Conservation (phyloP, 202 grass and related monocot genomes). For the Carex arenaria region DNA sequence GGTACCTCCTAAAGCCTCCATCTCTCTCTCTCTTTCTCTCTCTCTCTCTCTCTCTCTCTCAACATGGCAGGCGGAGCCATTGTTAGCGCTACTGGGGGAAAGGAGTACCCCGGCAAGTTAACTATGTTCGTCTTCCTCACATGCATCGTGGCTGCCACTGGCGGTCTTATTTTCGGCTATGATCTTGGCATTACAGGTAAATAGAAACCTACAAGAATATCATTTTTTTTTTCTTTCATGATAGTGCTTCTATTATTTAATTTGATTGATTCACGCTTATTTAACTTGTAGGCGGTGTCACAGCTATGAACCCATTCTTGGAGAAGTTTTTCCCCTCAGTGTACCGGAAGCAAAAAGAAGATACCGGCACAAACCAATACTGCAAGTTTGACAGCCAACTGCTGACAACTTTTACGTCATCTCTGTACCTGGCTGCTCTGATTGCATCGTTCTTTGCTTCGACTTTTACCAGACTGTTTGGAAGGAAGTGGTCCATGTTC, state of each 20-base stretch:
- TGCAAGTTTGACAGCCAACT: constrained; percentile 83
- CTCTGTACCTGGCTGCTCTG: constrained; percentile 67
- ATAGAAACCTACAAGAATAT: background rate
- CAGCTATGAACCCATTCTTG: constrained; percentile 57
- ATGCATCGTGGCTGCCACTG: constrained; percentile 65
- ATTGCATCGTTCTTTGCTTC: constrained; percentile 70
- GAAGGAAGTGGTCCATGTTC: constrained; percentile 92
- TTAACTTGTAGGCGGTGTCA: constrained; percentile 52
- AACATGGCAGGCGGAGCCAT: constrained; percentile 64
- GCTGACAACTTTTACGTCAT: constrained; percentile 63
- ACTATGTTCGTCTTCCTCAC: constrained; percentile 63
- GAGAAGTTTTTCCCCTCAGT: constrained; percentile 68
- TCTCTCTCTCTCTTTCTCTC: background rate
- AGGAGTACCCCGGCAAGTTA: constrained; percentile 75
- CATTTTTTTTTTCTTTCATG: background rate
- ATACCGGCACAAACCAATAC: constrained; percentile 49
- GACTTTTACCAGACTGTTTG: constrained; percentile 47
- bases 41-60: background rate
- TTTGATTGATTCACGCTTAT: background rate
- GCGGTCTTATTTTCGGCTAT: constrained; percentile 71
- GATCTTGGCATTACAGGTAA: constrained; percentile 70
- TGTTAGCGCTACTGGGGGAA: constrained; percentile 38
- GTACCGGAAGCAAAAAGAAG: constrained; percentile 34
- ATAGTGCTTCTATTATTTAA: background rate
- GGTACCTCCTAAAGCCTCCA: background rate